These are phyloP conservation scores for Kitagawia praeruptora DNA, from an alignment of 129 eudicot genomes.

Conservation along the genomic window DNA sequence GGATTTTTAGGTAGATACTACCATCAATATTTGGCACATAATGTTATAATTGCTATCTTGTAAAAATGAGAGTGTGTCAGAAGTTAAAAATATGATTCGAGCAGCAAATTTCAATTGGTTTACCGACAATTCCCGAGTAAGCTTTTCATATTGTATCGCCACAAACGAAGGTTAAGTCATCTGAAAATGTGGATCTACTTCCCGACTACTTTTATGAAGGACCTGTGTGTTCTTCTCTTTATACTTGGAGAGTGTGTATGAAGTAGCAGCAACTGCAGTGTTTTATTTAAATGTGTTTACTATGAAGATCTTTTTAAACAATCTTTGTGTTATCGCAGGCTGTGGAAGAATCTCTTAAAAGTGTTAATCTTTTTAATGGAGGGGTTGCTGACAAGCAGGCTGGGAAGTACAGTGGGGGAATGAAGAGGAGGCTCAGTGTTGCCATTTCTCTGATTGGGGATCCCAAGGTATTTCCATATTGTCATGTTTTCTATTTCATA, in stretches of 20 bases:
- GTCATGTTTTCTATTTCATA: neutral
- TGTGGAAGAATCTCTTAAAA: slow-evolving; percentile 79
- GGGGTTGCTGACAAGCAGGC: slow-evolving; percentile 92
- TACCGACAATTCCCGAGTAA: too few species aligned
- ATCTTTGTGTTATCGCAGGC: slow-evolving; percentile 36
- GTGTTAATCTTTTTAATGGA: slow-evolving; percentile 71
- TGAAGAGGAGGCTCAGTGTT: slow-evolving; percentile 97
- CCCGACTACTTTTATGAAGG: neutral
- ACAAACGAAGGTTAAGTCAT: neutral
- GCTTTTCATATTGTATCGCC: neutral
- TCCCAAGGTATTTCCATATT: slow-evolving; percentile 54
- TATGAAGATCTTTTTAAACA: neutral
- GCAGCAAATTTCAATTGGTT: too few species aligned
- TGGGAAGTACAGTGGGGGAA: slow-evolving; percentile 93
- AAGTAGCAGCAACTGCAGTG: neutral
- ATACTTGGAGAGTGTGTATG: neutral
- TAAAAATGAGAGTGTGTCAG: neutral
- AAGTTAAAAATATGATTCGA: neutral
- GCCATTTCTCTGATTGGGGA: slow-evolving; percentile 95
- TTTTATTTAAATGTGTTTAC: neutral
- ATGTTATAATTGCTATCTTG: neutral
- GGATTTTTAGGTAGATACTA: neutral
- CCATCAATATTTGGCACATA: neutral
- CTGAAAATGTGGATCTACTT: neutral
- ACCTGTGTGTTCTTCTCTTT: neutral